A percentile compares a stretch with the other conserved stretches of the same genome.
phyloP scores from a whole-genome alignment of 805 yeast species.

The Teunomyces lycoperdinae region DNA sequence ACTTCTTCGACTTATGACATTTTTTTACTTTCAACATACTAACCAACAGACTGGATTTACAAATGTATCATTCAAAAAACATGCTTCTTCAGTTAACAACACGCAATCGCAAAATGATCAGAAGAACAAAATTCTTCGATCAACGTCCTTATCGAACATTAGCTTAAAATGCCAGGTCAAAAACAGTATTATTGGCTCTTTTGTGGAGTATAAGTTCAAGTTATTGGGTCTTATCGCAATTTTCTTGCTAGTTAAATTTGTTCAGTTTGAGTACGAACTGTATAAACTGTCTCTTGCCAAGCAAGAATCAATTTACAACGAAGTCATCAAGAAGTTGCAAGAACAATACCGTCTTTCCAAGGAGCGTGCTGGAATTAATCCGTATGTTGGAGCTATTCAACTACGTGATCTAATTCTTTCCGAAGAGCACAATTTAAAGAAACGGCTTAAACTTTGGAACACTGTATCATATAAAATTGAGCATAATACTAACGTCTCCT shows the following conservation, averaged over 20 bases:
- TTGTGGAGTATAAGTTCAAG: slow-evolving; percentile 21
- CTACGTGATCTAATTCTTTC: slow-evolving; percentile 62
- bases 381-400: slow-evolving; percentile 66
- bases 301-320: slow-evolving; percentile 44
- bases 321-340: slow-evolving; percentile 50
- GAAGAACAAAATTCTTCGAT: slow-evolving; percentile 61
- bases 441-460: slow-evolving; percentile 52
- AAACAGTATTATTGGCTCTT: slow-evolving; percentile 45
- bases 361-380: slow-evolving; percentile 26
- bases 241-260: slow-evolving; percentile 17
- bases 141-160: slow-evolving; percentile 66
- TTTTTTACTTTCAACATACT: slow-evolving; percentile 7
- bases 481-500: slow-evolving; percentile 60
- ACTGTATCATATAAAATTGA: slow-evolving; percentile 56
- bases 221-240: slow-evolving; percentile 14
- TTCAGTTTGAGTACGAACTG: slow-evolving; percentile 33
- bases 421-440: slow-evolving; percentile 35
- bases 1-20: background rate
- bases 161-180: slow-evolving; percentile 55
- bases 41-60: slow-evolving; percentile 13
- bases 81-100: slow-evolving; percentile 34
- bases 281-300: slow-evolving; percentile 38
- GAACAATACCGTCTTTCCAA: slow-evolving; percentile 17
- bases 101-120: slow-evolving; percentile 34
- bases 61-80: slow-evolving; percentile 11